These are phyloP conservation scores for Fusarium dlaminii DNA, from an alignment of 2,329 filamentous ascomycete genomes.

Conservation along the genomic window DNA sequence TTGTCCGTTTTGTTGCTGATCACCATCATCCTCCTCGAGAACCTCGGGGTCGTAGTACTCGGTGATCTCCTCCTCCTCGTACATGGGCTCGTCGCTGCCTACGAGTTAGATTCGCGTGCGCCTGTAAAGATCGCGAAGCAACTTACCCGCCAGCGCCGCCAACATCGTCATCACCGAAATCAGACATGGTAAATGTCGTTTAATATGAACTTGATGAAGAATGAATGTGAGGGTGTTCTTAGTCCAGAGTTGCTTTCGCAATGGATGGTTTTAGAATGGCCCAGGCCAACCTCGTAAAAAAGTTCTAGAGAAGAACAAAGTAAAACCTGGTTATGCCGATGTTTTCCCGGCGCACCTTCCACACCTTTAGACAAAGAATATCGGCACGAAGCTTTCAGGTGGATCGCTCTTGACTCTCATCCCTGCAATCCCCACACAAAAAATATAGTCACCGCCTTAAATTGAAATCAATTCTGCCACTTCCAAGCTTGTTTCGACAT, in stretches of 20 bases:
- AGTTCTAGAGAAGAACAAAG: conserved; percentile 38
- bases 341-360: conserved; percentile 40
- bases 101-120: conserved; percentile 39
- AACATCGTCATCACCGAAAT: conserved; percentile 74
- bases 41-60: conserved; percentile 67
- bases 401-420: conserved; percentile 4
- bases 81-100: conserved; percentile 73
- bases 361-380: not conserved
- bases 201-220: not conserved
- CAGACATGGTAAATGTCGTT: conserved; percentile 67
- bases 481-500: conserved; percentile 15
- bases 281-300: conserved; percentile 44
- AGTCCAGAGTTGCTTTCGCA: conserved; percentile 9
- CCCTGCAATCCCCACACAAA: conserved; percentile 41
- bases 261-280: conserved; percentile 35
- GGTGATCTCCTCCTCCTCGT: conserved; percentile 74
- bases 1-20: conserved; percentile 61
- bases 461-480: conserved; percentile 48
- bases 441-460: conserved; percentile 49
- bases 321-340: conserved; percentile 45
- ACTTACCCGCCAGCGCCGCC: conserved; percentile 67
- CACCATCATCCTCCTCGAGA: conserved; percentile 61
- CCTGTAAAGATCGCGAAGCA: not conserved
- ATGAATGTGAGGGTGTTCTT: not conserved
- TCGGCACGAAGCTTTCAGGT: not conserved